Evolutionary conservation across 2,329 filamentous ascomycete species (phyloP).

Genomic region (Penicillium sp.): DNA sequence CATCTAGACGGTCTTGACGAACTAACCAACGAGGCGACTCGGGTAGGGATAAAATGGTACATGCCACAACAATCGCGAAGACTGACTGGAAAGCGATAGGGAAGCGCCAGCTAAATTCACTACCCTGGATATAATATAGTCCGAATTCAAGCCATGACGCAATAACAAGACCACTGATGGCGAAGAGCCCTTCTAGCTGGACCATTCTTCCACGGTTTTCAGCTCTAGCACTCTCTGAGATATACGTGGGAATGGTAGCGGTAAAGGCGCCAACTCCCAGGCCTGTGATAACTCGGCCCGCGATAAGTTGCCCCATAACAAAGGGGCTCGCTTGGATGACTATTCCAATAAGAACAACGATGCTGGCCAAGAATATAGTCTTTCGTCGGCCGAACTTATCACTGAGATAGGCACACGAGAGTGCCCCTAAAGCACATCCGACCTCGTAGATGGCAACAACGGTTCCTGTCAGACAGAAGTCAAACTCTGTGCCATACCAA

Average conservation of each 20-base stretch:
- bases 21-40: constrained; percentile 1
- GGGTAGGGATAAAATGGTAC: constrained; percentile 27
- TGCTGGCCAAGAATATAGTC: constrained; percentile 39
- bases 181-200: constrained; percentile 25
- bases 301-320: constrained; percentile 40
- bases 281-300: constrained; percentile 43
- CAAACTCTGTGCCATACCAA: too few species aligned
- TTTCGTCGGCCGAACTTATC: constrained; percentile 44
- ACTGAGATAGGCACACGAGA: constrained; percentile 35
- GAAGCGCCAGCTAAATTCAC: constrained; percentile 31
- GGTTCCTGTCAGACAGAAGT: constrained; percentile 16
- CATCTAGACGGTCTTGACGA: neutral
- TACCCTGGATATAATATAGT: constrained; percentile 4
- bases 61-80: constrained; percentile 34
- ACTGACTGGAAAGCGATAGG: constrained; percentile 45
- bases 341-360: constrained; percentile 41
- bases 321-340: constrained; percentile 41
- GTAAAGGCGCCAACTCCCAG: constrained; percentile 23
- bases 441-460: constrained; percentile 25
- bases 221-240: constrained; percentile 10
- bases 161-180: constrained; percentile 24
- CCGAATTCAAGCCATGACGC: constrained; percentile 13
- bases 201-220: constrained; percentile 9
- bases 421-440: constrained; percentile 37
- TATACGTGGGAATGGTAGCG: constrained; percentile 22